These are phyloP conservation scores for Colletotrichum agaves DNA, from an alignment of 2,329 filamentous ascomycete species.

Conservation along the genomic window DNA sequence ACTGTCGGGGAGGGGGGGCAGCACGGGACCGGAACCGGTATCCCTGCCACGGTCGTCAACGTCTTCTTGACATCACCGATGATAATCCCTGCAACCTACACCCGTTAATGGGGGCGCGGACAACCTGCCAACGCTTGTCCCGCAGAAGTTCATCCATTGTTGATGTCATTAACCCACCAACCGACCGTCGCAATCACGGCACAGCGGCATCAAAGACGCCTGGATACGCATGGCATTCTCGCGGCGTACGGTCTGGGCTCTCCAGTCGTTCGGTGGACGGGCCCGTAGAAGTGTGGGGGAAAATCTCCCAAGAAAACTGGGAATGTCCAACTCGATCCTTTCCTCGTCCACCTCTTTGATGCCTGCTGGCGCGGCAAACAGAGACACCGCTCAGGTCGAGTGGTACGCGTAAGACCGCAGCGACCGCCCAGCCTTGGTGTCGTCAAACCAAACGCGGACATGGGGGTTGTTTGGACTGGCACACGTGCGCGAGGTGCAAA, in stretches of 20 bases:
- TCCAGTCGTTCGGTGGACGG: not conserved
- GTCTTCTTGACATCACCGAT: constrained; percentile 35
- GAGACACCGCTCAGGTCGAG: not conserved
- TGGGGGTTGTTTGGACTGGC: constrained; percentile 1
- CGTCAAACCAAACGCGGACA: not conserved
- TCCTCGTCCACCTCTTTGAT: not conserved
- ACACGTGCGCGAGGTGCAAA: constrained; percentile 6
- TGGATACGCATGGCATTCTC: constrained; percentile 25
- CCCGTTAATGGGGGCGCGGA: constrained; percentile 16
- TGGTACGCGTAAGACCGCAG: constrained; percentile 35
- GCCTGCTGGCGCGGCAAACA: not conserved
- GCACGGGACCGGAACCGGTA: not conserved
- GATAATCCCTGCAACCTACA: not conserved
- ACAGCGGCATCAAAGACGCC: constrained; percentile 30
- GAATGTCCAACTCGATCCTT: constrained; percentile 5
- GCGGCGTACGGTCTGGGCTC: constrained; percentile 20
- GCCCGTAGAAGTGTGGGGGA: not conserved
- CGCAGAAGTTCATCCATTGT: constrained; percentile 18
- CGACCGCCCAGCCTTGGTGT: constrained; percentile 24
- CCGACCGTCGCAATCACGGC: constrained; percentile 31
- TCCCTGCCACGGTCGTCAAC: constrained; percentile 18
- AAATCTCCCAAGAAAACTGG: constrained; percentile 24
- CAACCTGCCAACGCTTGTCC: constrained; percentile 32
- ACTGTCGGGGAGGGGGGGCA: not conserved
- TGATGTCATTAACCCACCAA: constrained; percentile 38